Conservation (phyloP, 2,329 filamentous ascomycete species). For the Leptodontidium sp. region DNA sequence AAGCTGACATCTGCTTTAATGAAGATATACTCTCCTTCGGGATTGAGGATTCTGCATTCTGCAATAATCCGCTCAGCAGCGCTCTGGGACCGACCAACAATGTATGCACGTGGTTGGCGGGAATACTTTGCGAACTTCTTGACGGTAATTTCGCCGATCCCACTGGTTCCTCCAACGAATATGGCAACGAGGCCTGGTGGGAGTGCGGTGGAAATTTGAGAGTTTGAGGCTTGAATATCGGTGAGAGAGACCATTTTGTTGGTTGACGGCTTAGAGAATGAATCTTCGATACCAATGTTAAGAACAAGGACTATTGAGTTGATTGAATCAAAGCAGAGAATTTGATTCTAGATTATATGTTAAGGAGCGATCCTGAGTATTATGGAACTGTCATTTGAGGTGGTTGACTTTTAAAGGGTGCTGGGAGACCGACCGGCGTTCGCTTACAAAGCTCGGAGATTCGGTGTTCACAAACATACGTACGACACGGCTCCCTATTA, state of each 20-base stretch:
- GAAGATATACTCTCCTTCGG: constrained; percentile 55
- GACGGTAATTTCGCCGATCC: constrained; percentile 58
- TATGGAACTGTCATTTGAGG: neutral
- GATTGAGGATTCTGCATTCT: constrained; percentile 54
- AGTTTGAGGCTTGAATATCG: constrained; percentile 49
- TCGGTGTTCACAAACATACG: neutral
- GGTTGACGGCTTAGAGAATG: neutral
- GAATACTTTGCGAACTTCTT: constrained; percentile 54
- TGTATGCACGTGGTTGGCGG: constrained; percentile 55
- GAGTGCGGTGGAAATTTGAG: constrained; percentile 45
- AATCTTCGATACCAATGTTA: neutral
- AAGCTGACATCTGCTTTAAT: constrained; percentile 58
- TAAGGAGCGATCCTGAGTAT: neutral
- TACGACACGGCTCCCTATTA: neutral
- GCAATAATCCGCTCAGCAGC: constrained; percentile 47
- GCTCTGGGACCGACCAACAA: constrained; percentile 56
- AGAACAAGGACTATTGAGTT: neutral
- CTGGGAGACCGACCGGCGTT: neutral
- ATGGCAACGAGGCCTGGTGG: constrained; percentile 53
- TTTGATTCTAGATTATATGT: neutral
- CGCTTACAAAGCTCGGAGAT: neutral
- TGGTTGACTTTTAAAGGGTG: neutral
- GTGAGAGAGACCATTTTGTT: constrained; percentile 43
- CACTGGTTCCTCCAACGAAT: constrained; percentile 61
- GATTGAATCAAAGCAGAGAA: neutral